Base-by-base conservation (phyloP, 2,329 filamentous ascomycete genomes). In the Alternaria triticimaculans region DNA sequence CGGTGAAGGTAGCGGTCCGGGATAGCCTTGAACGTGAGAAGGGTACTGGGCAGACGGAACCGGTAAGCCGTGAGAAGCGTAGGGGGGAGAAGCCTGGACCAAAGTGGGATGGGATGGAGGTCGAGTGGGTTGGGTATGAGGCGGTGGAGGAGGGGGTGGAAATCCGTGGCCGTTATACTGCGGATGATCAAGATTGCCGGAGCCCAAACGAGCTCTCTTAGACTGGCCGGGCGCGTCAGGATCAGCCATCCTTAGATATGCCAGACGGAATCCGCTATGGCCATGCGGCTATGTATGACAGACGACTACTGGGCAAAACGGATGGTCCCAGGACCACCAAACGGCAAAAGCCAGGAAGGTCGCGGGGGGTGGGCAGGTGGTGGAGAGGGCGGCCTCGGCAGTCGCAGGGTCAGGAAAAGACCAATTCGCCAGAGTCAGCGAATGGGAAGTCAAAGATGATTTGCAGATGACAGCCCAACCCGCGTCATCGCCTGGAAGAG, bases 211-310 rank as follows among this genome's bases (percentile, higher is more conserved):
- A 64, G 72, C 72, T 70, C 76, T 76, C 70, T 80, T 80, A 59
- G 55, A 55, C 58, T 77, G 73, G 72, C 70, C 70, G 67, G 75
- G 75, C 76, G 76, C 75, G 74, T 78, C 75, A 72, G 75, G 76
- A 76, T 80, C 77, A 65, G 77, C 77, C 77, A 80, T 80, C 65
- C 74, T 80, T 78, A 78, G 70, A 76, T 75, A 75, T 75, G 71
- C 68, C 67, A 74, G 65, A 69, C 64, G 60, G 64, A 65, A 70
- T 72, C 72, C 74, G 78, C 78, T 79, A 72, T 79, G 77, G 77
- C 78, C 78, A 80, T 80, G 77, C 77, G 77, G 72, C 72, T 75
- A 71, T 74, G 71, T 72, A 68, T 70, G 67, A 68, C 70, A 66
- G 65, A 64, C 53, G 55, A 68, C 59, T 68, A 59, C 56, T 63